Conservation (phyloP, 768 basidiomycete species). For the Cantharellus anzutake region DNA sequence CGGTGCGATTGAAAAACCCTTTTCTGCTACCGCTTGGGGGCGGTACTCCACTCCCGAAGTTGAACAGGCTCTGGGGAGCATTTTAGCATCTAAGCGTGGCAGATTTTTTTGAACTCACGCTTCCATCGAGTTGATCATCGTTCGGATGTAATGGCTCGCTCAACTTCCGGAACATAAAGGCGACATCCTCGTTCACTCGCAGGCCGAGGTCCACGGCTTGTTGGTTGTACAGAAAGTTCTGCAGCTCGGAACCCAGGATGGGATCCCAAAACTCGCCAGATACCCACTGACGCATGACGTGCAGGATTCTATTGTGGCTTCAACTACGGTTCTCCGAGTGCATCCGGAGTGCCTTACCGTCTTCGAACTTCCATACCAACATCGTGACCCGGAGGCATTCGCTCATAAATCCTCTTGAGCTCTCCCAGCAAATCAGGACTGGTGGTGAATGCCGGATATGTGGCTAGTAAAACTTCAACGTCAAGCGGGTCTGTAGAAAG, state of each 20-base stretch:
- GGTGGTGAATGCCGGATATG: neutral
- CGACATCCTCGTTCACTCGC: neutral
- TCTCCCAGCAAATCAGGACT: neutral
- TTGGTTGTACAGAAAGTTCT: neutral
- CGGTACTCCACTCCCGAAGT: neutral
- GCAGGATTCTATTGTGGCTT: neutral
- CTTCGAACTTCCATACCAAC: neutral
- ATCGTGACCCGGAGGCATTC: neutral
- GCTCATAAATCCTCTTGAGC: neutral
- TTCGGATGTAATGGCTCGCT: neutral
- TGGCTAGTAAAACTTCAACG: neutral
- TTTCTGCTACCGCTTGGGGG: neutral
- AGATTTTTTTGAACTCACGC: neutral
- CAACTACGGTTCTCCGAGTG: too few relatives aligned
- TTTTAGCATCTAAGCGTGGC: neutral
- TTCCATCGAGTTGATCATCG: neutral
- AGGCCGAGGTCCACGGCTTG: neutral
- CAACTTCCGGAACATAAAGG: neutral
- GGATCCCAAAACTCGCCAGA: neutral
- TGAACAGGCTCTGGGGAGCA: neutral
- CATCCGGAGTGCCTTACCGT: too few relatives aligned
- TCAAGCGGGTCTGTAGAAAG: neutral
- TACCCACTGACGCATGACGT: neutral
- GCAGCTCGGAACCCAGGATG: neutral
- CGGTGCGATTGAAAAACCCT: neutral